These are phyloP conservation scores for Paramecium sonneborni DNA, from an alignment of 73 alveolate species.

Conservation along the genomic window DNA sequence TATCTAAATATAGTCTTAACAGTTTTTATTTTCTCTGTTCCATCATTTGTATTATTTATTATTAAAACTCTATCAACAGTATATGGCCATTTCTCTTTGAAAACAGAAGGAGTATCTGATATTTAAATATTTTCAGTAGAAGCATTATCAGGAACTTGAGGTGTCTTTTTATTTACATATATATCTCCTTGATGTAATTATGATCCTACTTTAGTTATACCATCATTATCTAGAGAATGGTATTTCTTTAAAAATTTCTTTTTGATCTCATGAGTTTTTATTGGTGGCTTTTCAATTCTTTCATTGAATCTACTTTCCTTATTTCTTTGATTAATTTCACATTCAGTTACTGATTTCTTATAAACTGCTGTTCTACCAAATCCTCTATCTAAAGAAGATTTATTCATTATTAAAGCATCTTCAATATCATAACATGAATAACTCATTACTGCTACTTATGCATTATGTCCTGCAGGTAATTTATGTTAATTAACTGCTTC, in stretches of 20 bases:
- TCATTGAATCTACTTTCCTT: conserved; percentile 19
- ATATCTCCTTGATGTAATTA: conserved; percentile 88
- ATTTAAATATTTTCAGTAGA: background rate
- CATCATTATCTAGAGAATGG: conserved; percentile 95
- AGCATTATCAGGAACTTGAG: conserved; percentile 70
- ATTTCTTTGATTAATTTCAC: conserved; percentile 2
- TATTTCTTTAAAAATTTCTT: conserved; percentile 68
- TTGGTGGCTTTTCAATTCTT: conserved; percentile 58
- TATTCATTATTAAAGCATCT: conserved; percentile 97
- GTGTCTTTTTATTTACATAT: conserved; percentile 83
- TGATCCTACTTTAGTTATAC: conserved; percentile 90
- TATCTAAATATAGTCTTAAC: conserved; percentile 90
- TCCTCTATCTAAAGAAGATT: conserved; percentile 98
- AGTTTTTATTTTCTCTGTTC: conserved; percentile 59
- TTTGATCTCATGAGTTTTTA: background rate
- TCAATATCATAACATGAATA: conserved; percentile 99
- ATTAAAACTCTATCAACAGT: conserved; percentile 88
- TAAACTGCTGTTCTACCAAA: conserved; percentile 92
- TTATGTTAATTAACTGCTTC: conserved; percentile 93
- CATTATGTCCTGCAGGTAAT: conserved; percentile 99
- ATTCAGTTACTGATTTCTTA: conserved; percentile 76
- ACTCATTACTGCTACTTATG: conserved; percentile 99
- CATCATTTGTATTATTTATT: conserved; percentile 77
- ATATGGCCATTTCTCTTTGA: conserved; percentile 2
- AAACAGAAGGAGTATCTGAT: background rate